These are phyloP conservation scores for Hypoxylon subgilvum DNA, from an alignment of 495 filamentous ascomycete species.

Conservation along the genomic window DNA sequence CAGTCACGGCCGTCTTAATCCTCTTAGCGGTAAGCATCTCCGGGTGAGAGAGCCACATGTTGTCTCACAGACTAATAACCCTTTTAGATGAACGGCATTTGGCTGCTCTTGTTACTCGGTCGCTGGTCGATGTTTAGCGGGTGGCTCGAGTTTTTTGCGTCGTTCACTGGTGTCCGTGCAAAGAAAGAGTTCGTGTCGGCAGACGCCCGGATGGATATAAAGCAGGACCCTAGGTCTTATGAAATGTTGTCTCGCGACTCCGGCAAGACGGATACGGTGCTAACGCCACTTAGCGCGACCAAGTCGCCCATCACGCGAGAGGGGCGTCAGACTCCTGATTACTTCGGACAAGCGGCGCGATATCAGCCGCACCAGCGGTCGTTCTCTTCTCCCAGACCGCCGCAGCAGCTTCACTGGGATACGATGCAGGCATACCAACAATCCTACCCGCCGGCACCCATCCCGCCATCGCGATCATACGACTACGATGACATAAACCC, in stretches of 20 bases:
- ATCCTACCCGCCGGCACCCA: slow-evolving; percentile 26
- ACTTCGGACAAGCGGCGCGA: slow-evolving; percentile 53
- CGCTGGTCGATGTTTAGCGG: slow-evolving; percentile 82
- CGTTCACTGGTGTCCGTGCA: slow-evolving; percentile 46
- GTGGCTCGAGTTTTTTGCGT: slow-evolving; percentile 72
- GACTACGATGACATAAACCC: slow-evolving; percentile 50
- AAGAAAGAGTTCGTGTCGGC: slow-evolving; percentile 83
- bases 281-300: slow-evolving; percentile 53
- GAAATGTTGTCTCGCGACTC: slow-evolving; percentile 76
- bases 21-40: slow-evolving; percentile 80
- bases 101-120: slow-evolving; percentile 79
- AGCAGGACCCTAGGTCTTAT: slow-evolving; percentile 72
- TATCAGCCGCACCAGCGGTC: slow-evolving; percentile 55
- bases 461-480: slow-evolving; percentile 22
- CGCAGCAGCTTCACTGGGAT: slow-evolving; percentile 49
- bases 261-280: slow-evolving; percentile 51
- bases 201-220: slow-evolving; percentile 71
- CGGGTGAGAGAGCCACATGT: too few species aligned
- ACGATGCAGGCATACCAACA: slow-evolving; percentile 44
- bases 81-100: slow-evolving; percentile 76
- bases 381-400: slow-evolving; percentile 55
- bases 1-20: slow-evolving; percentile 78
- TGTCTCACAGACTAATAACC: slow-evolving; percentile 21
- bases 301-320: slow-evolving; percentile 44
- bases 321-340: slow-evolving; percentile 55